These are phyloP conservation scores for Aspergillus alliaceus DNA, from an alignment of 2,329 filamentous ascomycete species.

Conservation along the genomic window DNA sequence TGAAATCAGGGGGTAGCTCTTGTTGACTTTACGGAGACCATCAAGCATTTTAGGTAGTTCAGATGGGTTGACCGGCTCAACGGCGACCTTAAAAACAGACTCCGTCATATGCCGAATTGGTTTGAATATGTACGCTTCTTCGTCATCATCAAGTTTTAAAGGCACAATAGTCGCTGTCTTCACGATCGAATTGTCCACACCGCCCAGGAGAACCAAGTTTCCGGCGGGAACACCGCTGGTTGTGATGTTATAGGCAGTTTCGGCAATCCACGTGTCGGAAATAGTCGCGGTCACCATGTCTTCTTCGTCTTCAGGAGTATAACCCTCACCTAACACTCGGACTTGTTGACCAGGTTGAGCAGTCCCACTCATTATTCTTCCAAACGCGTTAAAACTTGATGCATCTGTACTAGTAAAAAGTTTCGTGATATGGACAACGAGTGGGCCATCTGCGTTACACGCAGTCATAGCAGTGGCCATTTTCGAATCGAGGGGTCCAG, in stretches of 20 bases:
- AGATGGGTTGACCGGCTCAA: conserved; percentile 96
- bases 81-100: conserved; percentile 95
- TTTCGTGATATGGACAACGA: conserved; percentile 92
- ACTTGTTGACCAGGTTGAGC: conserved; percentile 79
- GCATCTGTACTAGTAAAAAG: conserved; percentile 88
- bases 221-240: conserved; percentile 91
- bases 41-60: conserved; percentile 99
- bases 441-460: conserved; percentile 84
- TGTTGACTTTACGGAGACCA: conserved; percentile 93
- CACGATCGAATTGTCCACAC: conserved; percentile 96
- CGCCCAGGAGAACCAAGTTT: conserved; percentile 87
- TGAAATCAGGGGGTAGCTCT: conserved; percentile 91
- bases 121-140: conserved; percentile 93
- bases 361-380: conserved; percentile 88
- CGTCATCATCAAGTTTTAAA: conserved; percentile 75
- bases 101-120: conserved; percentile 94
- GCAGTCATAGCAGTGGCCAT: conserved; percentile 75
- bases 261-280: conserved; percentile 81
- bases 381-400: conserved; percentile 86
- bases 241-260: conserved; percentile 89
- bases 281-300: conserved; percentile 91
- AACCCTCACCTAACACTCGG: conserved; percentile 89
- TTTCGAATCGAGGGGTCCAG: conserved; percentile 80
- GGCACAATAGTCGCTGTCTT: conserved; percentile 92
- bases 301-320: conserved; percentile 95